Conservation (phyloP, 2,329 filamentous ascomycete species). For the Metarhizium guizhouense region DNA sequence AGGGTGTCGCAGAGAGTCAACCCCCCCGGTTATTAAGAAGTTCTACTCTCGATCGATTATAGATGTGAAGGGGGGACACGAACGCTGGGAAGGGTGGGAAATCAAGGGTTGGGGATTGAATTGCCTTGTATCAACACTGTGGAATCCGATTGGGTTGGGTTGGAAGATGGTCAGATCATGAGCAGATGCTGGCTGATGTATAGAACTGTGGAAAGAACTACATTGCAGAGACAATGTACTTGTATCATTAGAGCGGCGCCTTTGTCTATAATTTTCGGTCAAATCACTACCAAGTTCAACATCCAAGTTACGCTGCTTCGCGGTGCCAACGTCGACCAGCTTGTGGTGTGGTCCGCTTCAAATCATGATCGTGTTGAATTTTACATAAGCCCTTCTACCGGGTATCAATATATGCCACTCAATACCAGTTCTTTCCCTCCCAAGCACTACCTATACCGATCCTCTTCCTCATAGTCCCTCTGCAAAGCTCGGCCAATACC, state of each 20-base stretch:
- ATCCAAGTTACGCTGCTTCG: not conserved
- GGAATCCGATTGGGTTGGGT: too few relatives aligned
- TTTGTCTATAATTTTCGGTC: not conserved
- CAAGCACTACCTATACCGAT: conserved; percentile 11
- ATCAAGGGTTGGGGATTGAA: not conserved
- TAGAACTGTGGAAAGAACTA: not conserved
- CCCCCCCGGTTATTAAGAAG: conserved; percentile 75
- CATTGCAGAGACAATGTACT: not conserved
- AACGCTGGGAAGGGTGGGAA: not conserved
- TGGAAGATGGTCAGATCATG: too few relatives aligned
- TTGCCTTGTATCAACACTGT: not conserved
- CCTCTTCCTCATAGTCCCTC: conserved; percentile 29
- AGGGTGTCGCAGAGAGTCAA: conserved; percentile 90
- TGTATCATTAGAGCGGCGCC: not conserved
- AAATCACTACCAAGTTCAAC: not conserved
- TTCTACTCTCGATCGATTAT: not conserved
- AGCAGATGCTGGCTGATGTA: not conserved
- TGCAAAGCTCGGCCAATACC: conserved; percentile 75
- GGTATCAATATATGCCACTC: conserved; percentile 15
- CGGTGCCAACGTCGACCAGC: not conserved
- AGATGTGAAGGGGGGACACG: not conserved
- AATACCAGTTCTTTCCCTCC: not conserved
- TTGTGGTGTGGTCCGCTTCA: not conserved
- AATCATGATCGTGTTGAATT: not conserved
- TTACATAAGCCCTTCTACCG: conserved; percentile 1